These are phyloP conservation scores for Aspergillus sp. DNA, from an alignment of 2,329 filamentous ascomycete species.

Conservation along the genomic window DNA sequence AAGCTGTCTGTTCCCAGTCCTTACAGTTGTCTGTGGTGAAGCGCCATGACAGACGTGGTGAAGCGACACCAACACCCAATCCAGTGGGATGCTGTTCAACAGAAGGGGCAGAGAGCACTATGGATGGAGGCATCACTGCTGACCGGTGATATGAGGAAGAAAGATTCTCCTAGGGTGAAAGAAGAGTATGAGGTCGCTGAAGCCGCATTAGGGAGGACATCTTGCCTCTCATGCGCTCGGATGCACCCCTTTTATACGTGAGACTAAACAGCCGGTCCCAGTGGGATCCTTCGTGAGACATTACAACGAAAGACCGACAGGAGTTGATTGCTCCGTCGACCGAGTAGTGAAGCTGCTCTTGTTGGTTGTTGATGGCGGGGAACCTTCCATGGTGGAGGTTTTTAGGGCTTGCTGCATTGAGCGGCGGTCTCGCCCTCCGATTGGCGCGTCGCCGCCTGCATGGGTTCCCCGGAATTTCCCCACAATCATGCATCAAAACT, in stretches of 20 bases:
- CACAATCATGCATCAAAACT: too few species aligned
- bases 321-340: background rate
- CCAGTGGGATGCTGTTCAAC: conserved; percentile 14
- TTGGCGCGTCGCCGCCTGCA: conserved; percentile 1
- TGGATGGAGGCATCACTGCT: background rate
- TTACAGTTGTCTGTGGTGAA: conserved; percentile 14
- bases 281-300: background rate
- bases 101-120: background rate
- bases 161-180: background rate
- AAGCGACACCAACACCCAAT: conserved; percentile 20
- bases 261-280: too few species aligned
- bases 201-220: too few species aligned
- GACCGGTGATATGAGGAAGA: background rate
- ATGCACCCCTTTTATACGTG: background rate
- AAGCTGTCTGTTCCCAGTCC: conserved; percentile 25
- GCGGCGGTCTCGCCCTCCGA: conserved; percentile 3
- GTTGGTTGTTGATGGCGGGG: too few species aligned
- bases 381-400: too few species aligned
- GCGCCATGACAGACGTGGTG: conserved; percentile 27
- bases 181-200: too few species aligned
- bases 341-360: background rate
- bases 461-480: background rate
- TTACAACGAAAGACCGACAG: background rate
- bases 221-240: too few species aligned
- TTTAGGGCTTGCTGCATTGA: too few species aligned